phyloP scores from a whole-genome alignment of 345 rosid genomes.

The Toxicodendron radicans region DNA sequence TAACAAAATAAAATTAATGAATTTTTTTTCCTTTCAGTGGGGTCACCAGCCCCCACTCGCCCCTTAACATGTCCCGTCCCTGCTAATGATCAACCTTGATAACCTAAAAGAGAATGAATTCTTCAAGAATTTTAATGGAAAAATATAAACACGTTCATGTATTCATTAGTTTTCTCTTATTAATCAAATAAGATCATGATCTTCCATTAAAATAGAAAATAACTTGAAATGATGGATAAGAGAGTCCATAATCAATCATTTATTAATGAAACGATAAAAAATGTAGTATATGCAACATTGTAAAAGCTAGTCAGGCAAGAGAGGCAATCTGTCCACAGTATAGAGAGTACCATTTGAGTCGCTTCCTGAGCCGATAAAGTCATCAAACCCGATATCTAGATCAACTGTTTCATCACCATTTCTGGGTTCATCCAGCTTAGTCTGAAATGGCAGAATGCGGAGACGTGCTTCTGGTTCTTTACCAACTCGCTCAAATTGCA shows the following conservation, averaged over 20 bases:
- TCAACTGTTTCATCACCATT: constrained; percentile 27
- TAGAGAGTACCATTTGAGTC: constrained; percentile 40
- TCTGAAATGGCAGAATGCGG: constrained; percentile 58
- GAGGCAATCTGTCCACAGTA: constrained; percentile 49
- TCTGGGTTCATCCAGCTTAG: constrained; percentile 22
- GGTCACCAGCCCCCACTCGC: too few relatives aligned
- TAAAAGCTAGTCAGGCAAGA: constrained; percentile 47
- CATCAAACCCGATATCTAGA: constrained; percentile 29
- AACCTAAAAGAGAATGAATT: neutral
- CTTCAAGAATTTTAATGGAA: neutral
- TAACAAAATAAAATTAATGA: too few relatives aligned
- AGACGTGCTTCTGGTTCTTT: constrained; percentile 49
- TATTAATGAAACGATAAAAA: neutral
- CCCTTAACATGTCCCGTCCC: too few relatives aligned
- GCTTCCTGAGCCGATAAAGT: constrained; percentile 19
- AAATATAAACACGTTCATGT: neutral
- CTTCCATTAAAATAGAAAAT: neutral
- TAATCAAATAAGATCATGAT: neutral
- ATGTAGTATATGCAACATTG: neutral
- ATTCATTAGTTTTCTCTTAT: neutral
- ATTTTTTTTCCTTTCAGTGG: too few relatives aligned
- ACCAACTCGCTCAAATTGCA: constrained; percentile 54
- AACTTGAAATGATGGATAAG: neutral
- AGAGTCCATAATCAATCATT: neutral
- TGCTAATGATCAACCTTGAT: neutral